These are phyloP conservation scores for Quercus phellos DNA, from an alignment of 331 rosid species.

Conservation along the genomic window DNA sequence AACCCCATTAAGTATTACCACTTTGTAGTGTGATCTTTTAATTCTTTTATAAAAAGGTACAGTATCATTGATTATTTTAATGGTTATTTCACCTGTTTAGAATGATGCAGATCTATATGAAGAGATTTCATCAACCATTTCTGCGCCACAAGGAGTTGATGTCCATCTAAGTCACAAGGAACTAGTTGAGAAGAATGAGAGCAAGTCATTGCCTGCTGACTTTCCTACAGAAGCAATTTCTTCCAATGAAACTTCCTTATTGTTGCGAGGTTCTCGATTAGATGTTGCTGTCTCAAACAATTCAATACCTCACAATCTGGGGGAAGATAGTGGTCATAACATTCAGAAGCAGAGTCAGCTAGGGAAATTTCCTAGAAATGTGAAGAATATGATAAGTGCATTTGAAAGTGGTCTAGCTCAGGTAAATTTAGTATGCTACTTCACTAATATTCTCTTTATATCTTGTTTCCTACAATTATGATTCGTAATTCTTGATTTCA, in stretches of 20 bases:
- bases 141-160: conserved; percentile 23
- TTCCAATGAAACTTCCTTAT: conserved; percentile 14
- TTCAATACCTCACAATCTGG: conserved; percentile 15
- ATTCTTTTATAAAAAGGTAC: conserved; percentile 1
- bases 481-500: conserved; percentile 20
- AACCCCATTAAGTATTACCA: conserved; percentile 38
- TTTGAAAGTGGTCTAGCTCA: conserved; percentile 62
- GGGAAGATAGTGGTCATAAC: conserved; percentile 1
- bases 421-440: conserved; percentile 41
- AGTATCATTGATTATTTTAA: conserved; percentile 40
- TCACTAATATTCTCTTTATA: conserved; percentile 9
- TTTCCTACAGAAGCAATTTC: conserved; percentile 22
- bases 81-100: conserved; percentile 57
- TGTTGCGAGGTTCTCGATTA: conserved; percentile 28
- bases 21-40: conserved; percentile 11
- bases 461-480: background rate
- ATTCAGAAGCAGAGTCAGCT: conserved; percentile 16
- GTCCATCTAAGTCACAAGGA: conserved; percentile 16
- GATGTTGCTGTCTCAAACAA: conserved; percentile 6
- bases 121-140: conserved; percentile 34
- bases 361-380: conserved; percentile 45
- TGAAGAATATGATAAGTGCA: conserved; percentile 66
- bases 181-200: conserved; percentile 23
- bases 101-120: conserved; percentile 55
- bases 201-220: conserved; percentile 18